These are phyloP conservation scores for Colletotrichum abscissum DNA, from an alignment of 2,329 filamentous ascomycete species.

Conservation along the genomic window DNA sequence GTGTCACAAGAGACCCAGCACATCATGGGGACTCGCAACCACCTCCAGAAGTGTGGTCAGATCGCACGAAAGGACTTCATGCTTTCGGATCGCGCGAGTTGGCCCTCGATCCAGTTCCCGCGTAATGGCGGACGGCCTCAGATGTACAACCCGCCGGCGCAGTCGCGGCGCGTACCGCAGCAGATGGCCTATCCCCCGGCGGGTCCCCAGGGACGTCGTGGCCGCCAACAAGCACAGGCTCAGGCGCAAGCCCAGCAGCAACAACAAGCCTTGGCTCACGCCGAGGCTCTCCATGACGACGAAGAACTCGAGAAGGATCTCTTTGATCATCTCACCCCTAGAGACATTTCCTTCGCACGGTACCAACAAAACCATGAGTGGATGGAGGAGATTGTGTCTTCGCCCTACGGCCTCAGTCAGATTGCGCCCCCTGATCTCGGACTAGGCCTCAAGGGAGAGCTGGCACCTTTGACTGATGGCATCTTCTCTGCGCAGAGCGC, in stretches of 20 bases:
- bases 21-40: slow-evolving; percentile 71
- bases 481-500: slow-evolving; percentile 79
- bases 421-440: slow-evolving; percentile 90
- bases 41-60: slow-evolving; percentile 80
- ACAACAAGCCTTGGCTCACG: slow-evolving; percentile 37
- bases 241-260: slow-evolving; percentile 41
- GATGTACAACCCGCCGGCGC: slow-evolving; percentile 55
- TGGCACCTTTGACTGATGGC: slow-evolving; percentile 84
- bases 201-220: slow-evolving; percentile 49
- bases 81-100: slow-evolving; percentile 88
- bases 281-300: slow-evolving; percentile 65
- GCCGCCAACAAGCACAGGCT: slow-evolving; percentile 49
- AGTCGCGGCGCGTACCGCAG: slow-evolving; percentile 64
- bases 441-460: slow-evolving; percentile 84
- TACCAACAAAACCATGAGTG: slow-evolving; percentile 98
- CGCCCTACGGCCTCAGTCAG: slow-evolving; percentile 85
- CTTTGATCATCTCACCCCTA: slow-evolving; percentile 90
- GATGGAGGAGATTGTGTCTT: slow-evolving; percentile 98
- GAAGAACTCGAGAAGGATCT: slow-evolving; percentile 86
- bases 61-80: slow-evolving; percentile 94
- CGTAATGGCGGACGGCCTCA: slow-evolving; percentile 62
- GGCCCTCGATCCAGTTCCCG: slow-evolving; percentile 85
- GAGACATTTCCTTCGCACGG: slow-evolving; percentile 86
- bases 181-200: slow-evolving; percentile 71
- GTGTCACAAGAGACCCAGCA: slow-evolving; percentile 70